Percentiles rank a stretch among this genome's conserved stretches.
Evolutionary conservation across 2,329 filamentous ascomycete genomes (phyloP).

Genomic region (Juglanconis sp.): DNA sequence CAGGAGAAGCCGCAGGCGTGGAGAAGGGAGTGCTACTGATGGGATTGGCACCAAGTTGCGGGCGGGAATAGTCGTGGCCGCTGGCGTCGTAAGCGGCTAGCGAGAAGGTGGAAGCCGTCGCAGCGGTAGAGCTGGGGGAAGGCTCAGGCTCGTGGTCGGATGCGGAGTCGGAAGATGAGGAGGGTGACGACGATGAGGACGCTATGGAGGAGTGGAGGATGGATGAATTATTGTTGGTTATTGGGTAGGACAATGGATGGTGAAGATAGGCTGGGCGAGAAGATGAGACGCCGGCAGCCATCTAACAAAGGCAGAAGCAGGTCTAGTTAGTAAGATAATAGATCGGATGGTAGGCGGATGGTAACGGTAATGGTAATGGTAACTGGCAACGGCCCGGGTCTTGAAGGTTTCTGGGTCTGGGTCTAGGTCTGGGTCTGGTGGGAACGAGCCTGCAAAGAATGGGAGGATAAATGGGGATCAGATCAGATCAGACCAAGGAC

Average conservation of each 20-base stretch:
- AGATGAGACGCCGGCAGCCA: slow-evolving; percentile 21
- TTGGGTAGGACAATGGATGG: slow-evolving; percentile 17
- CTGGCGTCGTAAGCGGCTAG: background rate
- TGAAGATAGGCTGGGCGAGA: slow-evolving; percentile 18
- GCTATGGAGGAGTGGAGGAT: slow-evolving; percentile 18
- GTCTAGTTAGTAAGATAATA: slow-evolving; percentile 13
- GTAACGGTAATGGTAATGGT: background rate
- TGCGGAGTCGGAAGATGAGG: background rate
- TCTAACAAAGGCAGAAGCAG: slow-evolving; percentile 17
- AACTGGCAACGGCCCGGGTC: background rate
- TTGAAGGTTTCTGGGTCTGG: background rate
- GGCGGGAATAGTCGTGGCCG: slow-evolving; percentile 5
- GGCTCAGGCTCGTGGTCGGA: slow-evolving; percentile 1
- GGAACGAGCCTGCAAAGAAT: background rate
- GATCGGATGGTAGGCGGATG: background rate
- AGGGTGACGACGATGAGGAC: background rate
- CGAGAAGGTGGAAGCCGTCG: slow-evolving; percentile 1
- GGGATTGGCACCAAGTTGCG: slow-evolving; percentile 6
- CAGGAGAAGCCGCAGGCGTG: slow-evolving; percentile 4
- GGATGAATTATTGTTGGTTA: slow-evolving; percentile 12
- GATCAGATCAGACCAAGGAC: slow-evolving; percentile 2
- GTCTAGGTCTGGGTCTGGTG: background rate
- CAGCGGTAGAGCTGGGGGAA: slow-evolving; percentile 2
- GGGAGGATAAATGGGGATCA: slow-evolving; percentile 3
- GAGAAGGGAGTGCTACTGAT: background rate